Evolutionary conservation across 2,329 filamentous ascomycete species (phyloP), one percentile per base, ranked within the genome.

Genomic region (Paraconiothyrium brasiliense): DNA sequence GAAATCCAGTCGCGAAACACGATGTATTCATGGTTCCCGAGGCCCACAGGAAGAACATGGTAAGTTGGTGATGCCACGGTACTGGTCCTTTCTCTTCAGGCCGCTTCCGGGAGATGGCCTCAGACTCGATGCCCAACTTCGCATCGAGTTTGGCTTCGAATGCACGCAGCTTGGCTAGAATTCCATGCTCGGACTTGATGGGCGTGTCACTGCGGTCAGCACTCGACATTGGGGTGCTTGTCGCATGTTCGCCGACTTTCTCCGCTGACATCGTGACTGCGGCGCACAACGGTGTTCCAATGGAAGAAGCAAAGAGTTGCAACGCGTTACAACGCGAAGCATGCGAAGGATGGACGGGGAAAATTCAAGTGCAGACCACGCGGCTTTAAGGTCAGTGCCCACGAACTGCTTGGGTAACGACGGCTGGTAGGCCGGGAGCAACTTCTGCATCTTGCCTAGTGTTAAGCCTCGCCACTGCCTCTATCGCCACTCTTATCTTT

Each of bases 11-110:
- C 58, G 77, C 67, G 78, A 73, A 65, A 75, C 80, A 55, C 66
- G 65, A 82, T 71, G 71, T 83, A 75, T 68, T 79, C 79, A 64
- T 80, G 1, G 69, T 81, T 49, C 81, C 70, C 1, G 78, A 80
- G 63, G 77, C 82, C 81, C 81, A 83, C 43, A 83, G 65, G 49
- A 81, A 76, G 61, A 82, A 82, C 66, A 80, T 78, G 63, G 58
- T 68, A 61, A 72, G 56, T 34, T 72, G 69, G 30, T 72, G 65
- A 32, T 69, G 63, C 70, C 70, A 72, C 51, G 68, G 70, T 16
- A 72, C 69, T n/a, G 65, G 58, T 10, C 60, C 59, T 58, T 72
- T 72, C n/a, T 71, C 70, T 39, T 72, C 67, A n/a, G 70, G 69
- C 41, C 70, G 48, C 55, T 72, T 72, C 46, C 69, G 59, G 8